A percentile compares a stretch with the other conserved stretches of the same genome.
Evolutionary conservation across 305 asterid genomes (phyloP).

Genomic region (Euphrasia arctica): DNA sequence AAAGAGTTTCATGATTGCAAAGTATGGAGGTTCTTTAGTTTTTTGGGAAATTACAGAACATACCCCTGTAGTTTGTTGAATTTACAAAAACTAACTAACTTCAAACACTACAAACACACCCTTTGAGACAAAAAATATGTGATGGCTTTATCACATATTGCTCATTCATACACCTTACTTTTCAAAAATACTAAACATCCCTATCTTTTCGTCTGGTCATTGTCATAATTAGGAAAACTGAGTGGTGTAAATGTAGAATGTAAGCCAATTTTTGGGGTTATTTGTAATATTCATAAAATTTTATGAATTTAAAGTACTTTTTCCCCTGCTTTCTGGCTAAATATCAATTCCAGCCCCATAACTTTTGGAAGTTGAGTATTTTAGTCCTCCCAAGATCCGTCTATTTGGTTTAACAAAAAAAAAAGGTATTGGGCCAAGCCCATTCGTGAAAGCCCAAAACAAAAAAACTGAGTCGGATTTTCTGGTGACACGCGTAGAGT

Average conservation of each 20-base stretch:
- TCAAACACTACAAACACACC: neutral
- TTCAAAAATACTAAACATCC: neutral
- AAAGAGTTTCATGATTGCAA: conserved; percentile 71
- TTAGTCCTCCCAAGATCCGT: too few relatives aligned
- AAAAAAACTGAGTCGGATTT: conserved; percentile 2
- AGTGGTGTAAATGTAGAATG: neutral
- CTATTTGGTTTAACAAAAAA: neutral
- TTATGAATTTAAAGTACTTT: neutral
- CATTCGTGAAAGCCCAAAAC: neutral
- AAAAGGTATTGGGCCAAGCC: conserved; percentile 17
- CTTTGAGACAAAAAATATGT: neutral
- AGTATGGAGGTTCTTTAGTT: conserved; percentile 35
- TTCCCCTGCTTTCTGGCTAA: neutral
- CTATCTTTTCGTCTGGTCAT: neutral
- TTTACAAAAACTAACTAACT: neutral
- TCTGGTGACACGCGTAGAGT: neutral
- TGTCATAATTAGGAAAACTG: too few relatives aligned
- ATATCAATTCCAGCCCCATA: too few relatives aligned
- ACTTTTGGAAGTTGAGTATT: too few relatives aligned
- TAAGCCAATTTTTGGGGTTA: neutral
- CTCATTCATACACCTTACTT: neutral
- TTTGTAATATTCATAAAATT: neutral
- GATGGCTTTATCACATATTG: neutral
- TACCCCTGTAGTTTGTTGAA: neutral
- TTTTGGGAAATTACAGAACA: neutral